phyloP scores from a whole-genome alignment of 176 grass and related monocot genomes.

The Elaeis guineensis region DNA sequence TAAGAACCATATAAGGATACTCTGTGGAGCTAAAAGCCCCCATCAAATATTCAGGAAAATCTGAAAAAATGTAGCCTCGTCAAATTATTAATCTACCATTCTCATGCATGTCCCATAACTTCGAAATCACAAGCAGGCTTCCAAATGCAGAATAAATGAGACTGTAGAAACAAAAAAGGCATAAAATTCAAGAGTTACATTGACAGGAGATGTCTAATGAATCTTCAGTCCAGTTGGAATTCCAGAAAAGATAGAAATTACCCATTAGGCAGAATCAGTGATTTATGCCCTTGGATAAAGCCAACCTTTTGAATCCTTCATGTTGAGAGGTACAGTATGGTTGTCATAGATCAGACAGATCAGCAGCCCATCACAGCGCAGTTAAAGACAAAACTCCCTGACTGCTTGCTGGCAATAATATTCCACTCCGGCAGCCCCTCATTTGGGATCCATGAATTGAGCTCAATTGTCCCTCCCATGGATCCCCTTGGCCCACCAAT shows the following conservation, averaged over 20 bases:
- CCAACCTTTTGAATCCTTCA: background rate
- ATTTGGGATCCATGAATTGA: constrained; percentile 22
- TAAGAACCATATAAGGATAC: background rate
- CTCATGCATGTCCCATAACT: constrained; percentile 6
- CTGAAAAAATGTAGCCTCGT: background rate
- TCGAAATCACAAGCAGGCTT: background rate
- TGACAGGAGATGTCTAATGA: constrained; percentile 3
- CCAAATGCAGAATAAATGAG: constrained; percentile 15
- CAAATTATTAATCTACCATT: constrained; percentile 7
- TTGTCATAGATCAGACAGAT: constrained; percentile 1
- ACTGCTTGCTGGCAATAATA: constrained; percentile 16
- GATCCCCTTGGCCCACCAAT: constrained; percentile 7
- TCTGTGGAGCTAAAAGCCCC: background rate
- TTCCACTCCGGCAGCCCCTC: constrained; percentile 2
- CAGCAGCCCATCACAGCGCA: constrained; percentile 22
- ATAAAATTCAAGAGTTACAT: constrained; percentile 2
- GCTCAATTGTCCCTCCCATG: constrained; percentile 14
- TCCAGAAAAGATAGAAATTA: constrained; percentile 1
- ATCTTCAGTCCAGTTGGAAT: background rate
- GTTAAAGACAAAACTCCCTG: constrained; percentile 16
- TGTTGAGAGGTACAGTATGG: background rate
- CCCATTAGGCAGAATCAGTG: background rate
- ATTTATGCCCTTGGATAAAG: background rate
- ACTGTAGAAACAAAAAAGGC: background rate
- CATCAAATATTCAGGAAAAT: background rate